Base-by-base conservation (phyloP, 768 basidiomycete species). In the Boletus rubescentipes region DNA sequence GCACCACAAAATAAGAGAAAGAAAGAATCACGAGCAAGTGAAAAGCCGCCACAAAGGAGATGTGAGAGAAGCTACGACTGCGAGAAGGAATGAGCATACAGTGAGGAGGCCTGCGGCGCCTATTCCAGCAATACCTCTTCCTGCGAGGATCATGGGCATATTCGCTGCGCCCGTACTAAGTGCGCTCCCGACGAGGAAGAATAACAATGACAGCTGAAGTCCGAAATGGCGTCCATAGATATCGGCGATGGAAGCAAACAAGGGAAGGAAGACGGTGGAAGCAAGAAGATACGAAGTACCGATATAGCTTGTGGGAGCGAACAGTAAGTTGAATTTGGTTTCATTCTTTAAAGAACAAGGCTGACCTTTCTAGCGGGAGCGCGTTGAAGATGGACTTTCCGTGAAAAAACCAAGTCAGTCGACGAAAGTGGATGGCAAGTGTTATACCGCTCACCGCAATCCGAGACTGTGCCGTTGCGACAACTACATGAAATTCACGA, bases 271-370 rank as follows among this genome's bases (percentile, higher is more conserved):
- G 44, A 80, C 77, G 4, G 81, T 80, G 16, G 78, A 78, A 0
- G 81, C 73, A 15, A 82, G 68, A 21, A 81, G 64, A 51, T 82
- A 81, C 2, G 74, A 60, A 1, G 80, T 82, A 38, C 81, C 79
- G 18, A 82, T 75, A 53, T 75, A 80, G 50, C 80, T 76, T 12
- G 11, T 26, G 14, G 12, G 14, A 35, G 29, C 11, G 8, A 26
- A 36, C 35, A 49, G 26, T 20, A 38, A 11, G 16, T 35, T 31
- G 10, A 36, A 29, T 35, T 40, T 4, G 2, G 0, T 12, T 3
- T 9, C 3, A 12, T 23, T 18, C 18, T 11, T 3, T 11, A 9
- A 23, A 20, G 23, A 41, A 11, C 7, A 15, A 12, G 21, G 39
- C 51, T 35, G 16, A 67, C 67, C 67, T 65, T 59, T 69, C 46